Conservation (phyloP, 768 basidiomycete genomes). For the Lactarius sanguifluus region DNA sequence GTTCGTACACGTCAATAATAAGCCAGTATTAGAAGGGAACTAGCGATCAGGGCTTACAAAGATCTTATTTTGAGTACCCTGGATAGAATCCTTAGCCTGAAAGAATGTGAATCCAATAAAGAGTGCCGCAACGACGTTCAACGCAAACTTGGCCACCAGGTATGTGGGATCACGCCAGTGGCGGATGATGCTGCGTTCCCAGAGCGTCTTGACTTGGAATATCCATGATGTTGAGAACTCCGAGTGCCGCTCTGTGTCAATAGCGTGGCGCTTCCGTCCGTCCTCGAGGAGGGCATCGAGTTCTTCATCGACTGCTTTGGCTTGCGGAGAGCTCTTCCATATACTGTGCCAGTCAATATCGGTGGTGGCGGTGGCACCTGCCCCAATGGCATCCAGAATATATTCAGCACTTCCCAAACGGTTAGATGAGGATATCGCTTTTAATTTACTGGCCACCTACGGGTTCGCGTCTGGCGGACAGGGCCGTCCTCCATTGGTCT, state of each 20-base stretch:
- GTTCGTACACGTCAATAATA: not conserved
- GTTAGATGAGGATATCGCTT: not conserved
- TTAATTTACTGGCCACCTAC: constrained; percentile 30
- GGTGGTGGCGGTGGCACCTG: constrained; percentile 49
- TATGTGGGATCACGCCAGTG: constrained; percentile 46
- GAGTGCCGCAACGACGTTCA: constrained; percentile 38
- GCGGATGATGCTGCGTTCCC: constrained; percentile 35
- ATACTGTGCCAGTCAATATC: constrained; percentile 49
- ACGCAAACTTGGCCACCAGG: constrained; percentile 40
- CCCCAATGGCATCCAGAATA: constrained; percentile 55
- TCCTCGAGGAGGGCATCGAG: constrained; percentile 46
- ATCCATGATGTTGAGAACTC: constrained; percentile 43
- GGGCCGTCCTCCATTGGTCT: constrained; percentile 58
- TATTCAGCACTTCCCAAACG: constrained; percentile 42
- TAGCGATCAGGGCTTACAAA: constrained; percentile 37
- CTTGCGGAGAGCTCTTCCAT: constrained; percentile 49
- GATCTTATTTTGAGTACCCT: constrained; percentile 45
- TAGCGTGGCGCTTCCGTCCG: constrained; percentile 34
- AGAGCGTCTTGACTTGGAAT: constrained; percentile 38
- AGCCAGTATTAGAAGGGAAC: not conserved
- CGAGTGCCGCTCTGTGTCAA: constrained; percentile 31
- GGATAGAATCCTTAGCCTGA: constrained; percentile 38
- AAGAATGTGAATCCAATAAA: constrained; percentile 48
- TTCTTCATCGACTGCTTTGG: constrained; percentile 39
- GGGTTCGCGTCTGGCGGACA: constrained; percentile 74